These are phyloP conservation scores for Inga laurina DNA, from an alignment of 306 rosid species.

Conservation along the genomic window DNA sequence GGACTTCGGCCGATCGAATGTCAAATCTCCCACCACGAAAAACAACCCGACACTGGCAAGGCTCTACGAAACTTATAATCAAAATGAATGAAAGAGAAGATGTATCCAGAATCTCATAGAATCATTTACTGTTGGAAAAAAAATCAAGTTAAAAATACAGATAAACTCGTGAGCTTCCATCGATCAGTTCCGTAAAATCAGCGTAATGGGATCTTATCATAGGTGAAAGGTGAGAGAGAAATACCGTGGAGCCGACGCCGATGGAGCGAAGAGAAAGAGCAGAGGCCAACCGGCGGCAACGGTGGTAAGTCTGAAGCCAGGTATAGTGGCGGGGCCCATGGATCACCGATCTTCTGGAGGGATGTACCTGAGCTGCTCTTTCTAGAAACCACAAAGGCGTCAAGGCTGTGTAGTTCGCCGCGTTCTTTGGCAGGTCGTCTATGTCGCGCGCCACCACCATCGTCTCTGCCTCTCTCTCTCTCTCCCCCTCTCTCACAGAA, in stretches of 20 bases:
- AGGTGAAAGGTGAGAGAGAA: background rate
- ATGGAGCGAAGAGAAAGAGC: constrained; percentile 66
- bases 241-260: constrained; percentile 76
- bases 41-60: background rate
- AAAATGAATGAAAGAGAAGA: background rate
- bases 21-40: background rate
- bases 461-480: background rate
- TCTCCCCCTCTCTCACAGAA: background rate
- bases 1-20: background rate
- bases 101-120: background rate
- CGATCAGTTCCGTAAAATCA: background rate
- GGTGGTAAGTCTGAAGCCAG: constrained; percentile 81
- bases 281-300: constrained; percentile 88
- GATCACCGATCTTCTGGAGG: constrained; percentile 61
- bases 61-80: background rate
- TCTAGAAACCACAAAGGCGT: constrained; percentile 93
- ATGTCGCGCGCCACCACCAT: constrained; percentile 52
- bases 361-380: constrained; percentile 86
- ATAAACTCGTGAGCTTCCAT: background rate
- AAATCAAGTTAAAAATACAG: background rate
- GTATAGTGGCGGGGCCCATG: constrained; percentile 82
- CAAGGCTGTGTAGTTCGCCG: constrained; percentile 79
- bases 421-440: constrained; percentile 83
- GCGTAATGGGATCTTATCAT: background rate
- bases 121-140: background rate